phyloP scores from a whole-genome alignment of 495 filamentous ascomycete species.

The Amniculicola lignicola region DNA sequence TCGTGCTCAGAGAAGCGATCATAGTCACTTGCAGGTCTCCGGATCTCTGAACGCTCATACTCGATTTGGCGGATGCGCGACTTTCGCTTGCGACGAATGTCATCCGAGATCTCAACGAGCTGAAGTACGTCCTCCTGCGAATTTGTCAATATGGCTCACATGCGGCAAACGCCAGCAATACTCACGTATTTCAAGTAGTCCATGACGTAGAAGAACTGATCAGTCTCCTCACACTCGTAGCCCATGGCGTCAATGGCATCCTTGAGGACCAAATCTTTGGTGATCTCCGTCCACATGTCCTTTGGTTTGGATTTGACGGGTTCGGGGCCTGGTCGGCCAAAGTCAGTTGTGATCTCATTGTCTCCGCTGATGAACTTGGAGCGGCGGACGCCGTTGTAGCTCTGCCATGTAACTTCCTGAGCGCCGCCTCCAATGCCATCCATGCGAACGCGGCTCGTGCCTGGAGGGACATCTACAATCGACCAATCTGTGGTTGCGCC shows the following conservation, averaged over 20 bases:
- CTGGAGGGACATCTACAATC: constrained; percentile 76
- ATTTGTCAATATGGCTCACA: constrained; percentile 1
- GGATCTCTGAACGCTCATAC: constrained; percentile 62
- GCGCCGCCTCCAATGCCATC: constrained; percentile 66
- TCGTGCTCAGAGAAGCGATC: constrained; percentile 39
- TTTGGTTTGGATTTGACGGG: constrained; percentile 44
- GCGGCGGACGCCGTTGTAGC: constrained; percentile 71
- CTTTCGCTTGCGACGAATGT: constrained; percentile 72
- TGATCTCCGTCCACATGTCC: constrained; percentile 95
- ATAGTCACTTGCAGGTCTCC: constrained; percentile 17
- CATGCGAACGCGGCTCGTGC: constrained; percentile 70
- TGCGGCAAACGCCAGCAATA: constrained; percentile 17
- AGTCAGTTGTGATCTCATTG: constrained; percentile 36
- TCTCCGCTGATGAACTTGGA: constrained; percentile 61
- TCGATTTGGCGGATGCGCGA: constrained; percentile 78
- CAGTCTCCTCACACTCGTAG: constrained; percentile 90
- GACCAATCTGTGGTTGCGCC: constrained; percentile 69
- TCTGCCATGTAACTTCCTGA: constrained; percentile 70
- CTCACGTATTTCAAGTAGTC: constrained; percentile 85
- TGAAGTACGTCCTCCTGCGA: constrained; percentile 79
- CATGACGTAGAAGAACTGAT: constrained; percentile 86
- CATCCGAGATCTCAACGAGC: constrained; percentile 76
- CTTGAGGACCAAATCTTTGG: constrained; percentile 81
- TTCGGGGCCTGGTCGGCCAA: constrained; percentile 17
- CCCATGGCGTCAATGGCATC: constrained; percentile 83